A percentile compares a stretch with the other conserved stretches of the same genome.
These are phyloP conservation scores for Phialemoniopsis sp. DNA, from an alignment of 2,329 filamentous ascomycete genomes.

Conservation along the genomic window DNA sequence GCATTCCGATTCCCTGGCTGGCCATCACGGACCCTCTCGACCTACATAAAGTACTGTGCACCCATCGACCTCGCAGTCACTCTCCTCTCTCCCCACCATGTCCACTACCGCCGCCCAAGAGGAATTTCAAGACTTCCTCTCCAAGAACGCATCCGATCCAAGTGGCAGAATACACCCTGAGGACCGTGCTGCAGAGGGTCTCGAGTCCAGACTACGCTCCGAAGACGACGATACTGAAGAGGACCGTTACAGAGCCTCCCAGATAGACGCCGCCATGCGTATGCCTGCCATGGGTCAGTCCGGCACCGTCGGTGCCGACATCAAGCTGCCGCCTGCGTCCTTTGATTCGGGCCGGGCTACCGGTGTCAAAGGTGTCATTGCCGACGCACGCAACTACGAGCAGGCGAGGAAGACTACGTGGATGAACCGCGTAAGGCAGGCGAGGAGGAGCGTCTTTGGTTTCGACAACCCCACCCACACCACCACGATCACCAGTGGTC, in stretches of 20 bases:
- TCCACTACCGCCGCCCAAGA: slow-evolving; percentile 57
- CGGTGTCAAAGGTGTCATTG: slow-evolving; percentile 83
- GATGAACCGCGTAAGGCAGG: slow-evolving; percentile 46
- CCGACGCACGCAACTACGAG: slow-evolving; percentile 75
- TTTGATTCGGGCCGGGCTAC: slow-evolving; percentile 69
- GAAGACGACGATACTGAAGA: slow-evolving; percentile 51
- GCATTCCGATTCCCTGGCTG: background rate
- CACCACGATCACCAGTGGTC: slow-evolving; percentile 32
- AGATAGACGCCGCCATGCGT: slow-evolving; percentile 63
- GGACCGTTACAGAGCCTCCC: slow-evolving; percentile 44
- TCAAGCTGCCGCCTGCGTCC: slow-evolving; percentile 58
- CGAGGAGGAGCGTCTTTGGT: slow-evolving; percentile 52
- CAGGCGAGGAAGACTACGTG: slow-evolving; percentile 56
- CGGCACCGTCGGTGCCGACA: slow-evolving; percentile 35
- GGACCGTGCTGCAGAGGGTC: slow-evolving; percentile 41
- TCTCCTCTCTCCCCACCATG: slow-evolving; percentile 34
- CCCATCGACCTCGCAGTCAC: slow-evolving; percentile 1
- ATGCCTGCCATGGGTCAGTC: slow-evolving; percentile 51
- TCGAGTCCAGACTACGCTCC: slow-evolving; percentile 29
- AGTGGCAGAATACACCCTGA: slow-evolving; percentile 51
- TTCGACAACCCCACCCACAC: slow-evolving; percentile 24
- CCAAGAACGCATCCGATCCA: slow-evolving; percentile 44
- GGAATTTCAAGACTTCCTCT: slow-evolving; percentile 61
- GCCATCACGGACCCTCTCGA: background rate
- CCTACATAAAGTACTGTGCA: slow-evolving; percentile 6